These are phyloP conservation scores for Plasmodium billcollinsi DNA, from an alignment of 169 alveolate genomes.

Conservation along the genomic window DNA sequence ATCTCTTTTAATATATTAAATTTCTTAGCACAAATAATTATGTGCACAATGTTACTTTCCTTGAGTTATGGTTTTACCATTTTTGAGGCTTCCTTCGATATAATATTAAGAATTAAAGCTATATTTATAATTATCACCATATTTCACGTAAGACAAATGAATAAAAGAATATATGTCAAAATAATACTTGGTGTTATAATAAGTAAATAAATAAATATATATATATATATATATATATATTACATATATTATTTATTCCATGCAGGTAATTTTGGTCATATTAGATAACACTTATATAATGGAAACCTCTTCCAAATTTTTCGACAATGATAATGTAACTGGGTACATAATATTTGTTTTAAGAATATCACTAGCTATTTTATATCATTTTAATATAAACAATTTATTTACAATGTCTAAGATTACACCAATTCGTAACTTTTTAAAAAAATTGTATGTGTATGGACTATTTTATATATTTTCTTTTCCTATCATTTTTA, in stretches of 20 bases:
- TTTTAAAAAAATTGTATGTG: constrained; percentile 53
- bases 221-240: constrained; percentile 9
- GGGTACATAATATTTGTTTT: constrained; percentile 63
- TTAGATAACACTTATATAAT: constrained; percentile 45
- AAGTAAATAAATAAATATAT: background rate
- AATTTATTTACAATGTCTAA: constrained; percentile 47
- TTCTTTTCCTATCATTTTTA: constrained; percentile 74
- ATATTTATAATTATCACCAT: constrained; percentile 46
- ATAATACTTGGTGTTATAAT: background rate
- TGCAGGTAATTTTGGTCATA: constrained; percentile 42
- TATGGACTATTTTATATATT: constrained; percentile 62
- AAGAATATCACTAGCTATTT: constrained; percentile 45
- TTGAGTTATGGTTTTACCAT: constrained; percentile 62
- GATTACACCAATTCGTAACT: constrained; percentile 37
- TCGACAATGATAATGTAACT: constrained; percentile 70
- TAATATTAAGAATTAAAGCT: constrained; percentile 28
- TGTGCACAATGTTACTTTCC: constrained; percentile 75
- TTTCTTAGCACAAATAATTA: constrained; percentile 60
- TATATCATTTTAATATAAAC: constrained; percentile 64
- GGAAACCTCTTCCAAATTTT: constrained; percentile 67
- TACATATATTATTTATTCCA: background rate
- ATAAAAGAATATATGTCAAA: too few species aligned
- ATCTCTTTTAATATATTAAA: constrained; percentile 54
- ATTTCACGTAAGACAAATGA: constrained; percentile 45
- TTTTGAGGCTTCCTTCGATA: constrained; percentile 37